Percentiles rank a stretch among this genome's conserved stretches.
These are phyloP conservation scores for Echium plantagineum DNA, from an alignment of 257 asterid genomes.

Conservation along the genomic window DNA sequence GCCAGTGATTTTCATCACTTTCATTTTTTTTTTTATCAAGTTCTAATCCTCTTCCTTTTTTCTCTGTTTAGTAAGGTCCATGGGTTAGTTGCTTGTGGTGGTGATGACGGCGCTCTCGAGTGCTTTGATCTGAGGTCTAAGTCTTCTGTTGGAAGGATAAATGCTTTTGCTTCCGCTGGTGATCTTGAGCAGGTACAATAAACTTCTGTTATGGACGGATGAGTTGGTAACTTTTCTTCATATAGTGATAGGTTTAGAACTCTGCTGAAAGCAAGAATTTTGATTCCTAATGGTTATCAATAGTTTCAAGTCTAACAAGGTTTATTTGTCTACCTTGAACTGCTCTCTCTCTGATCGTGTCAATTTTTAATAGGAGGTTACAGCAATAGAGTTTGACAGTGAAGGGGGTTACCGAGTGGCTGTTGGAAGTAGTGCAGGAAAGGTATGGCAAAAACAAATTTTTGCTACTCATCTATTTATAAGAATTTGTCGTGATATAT, in stretches of 20 bases:
- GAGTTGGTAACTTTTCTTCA: not conserved
- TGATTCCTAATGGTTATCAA: not conserved
- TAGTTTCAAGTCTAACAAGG: not conserved
- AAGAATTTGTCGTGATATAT: no score
- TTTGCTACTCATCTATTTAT: not conserved
- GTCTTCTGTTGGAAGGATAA: constrained; percentile 78
- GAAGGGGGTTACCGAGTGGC: constrained; percentile 76
- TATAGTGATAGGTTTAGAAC: no score
- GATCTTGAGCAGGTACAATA: constrained; percentile 55
- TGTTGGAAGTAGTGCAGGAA: constrained; percentile 90
- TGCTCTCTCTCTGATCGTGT: not conserved
- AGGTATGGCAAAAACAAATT: constrained; percentile 39
- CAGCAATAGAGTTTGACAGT: constrained; percentile 76
- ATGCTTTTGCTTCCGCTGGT: constrained; percentile 54
- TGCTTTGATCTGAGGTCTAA: constrained; percentile 88
- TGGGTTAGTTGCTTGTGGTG: constrained; percentile 87
- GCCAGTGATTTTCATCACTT: not conserved
- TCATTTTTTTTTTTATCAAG: not conserved
- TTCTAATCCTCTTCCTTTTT: constrained; percentile 1
- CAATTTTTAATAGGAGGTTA: constrained; percentile 54
- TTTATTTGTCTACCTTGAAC: not conserved
- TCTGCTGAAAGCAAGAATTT: not conserved
- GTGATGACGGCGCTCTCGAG: constrained; percentile 92
- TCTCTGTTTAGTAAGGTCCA: constrained; percentile 54
- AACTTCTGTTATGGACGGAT: not conserved